Base-by-base conservation (phyloP, 1,284 basidiomycete species). In the Leccinum holopus region DNA sequence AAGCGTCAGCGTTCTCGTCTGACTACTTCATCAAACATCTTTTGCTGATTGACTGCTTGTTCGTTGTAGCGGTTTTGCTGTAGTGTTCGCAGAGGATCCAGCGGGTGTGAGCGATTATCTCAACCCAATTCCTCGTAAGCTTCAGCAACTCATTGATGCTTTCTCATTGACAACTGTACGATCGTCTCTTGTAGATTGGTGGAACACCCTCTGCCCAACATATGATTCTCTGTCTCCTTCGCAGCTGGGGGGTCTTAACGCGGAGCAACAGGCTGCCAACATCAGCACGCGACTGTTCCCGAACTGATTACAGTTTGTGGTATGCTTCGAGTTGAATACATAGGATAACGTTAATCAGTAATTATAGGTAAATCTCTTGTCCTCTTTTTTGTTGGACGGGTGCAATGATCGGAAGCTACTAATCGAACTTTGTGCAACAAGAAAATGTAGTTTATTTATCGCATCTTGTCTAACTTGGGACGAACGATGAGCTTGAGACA, bases 1-100 rank as follows among this genome's bases (percentile, higher is more conserved):
- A 79, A 61, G 68, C 71, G 71, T 72, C 57, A 68, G 70, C 62
- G 8, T 53, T 60, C 21, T 53, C 30, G 21, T 30, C n/a, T 32
- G 25, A 51, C 25, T 11, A 28, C 3, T 10, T 39, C 8, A 5
- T 9, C 25, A 54, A 30, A 35, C 6, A 7, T 52, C 56, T 47
- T 11, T 7, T 47, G n/a, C 41, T 18, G 10, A 44, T 41, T 66
- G 28, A 65, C 37, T 10, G 28, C 10, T 61, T 30, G 33, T 51
- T 51, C n/a, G 10, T 18, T 28, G 28, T 57, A 73, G 71, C 55
- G 80, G 80, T 9, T 70, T 81, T 7, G 77, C 77, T 41, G 65
- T 80, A 12, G 76, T 81, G 4, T 72, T 81, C 57, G 80, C 77
- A 2, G 79, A 80, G 63, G 66, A 77, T 54, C 70, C 72, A 2